These are phyloP conservation scores for Boletus rex-veris DNA, from an alignment of 768 basidiomycete genomes.

Conservation along the genomic window DNA sequence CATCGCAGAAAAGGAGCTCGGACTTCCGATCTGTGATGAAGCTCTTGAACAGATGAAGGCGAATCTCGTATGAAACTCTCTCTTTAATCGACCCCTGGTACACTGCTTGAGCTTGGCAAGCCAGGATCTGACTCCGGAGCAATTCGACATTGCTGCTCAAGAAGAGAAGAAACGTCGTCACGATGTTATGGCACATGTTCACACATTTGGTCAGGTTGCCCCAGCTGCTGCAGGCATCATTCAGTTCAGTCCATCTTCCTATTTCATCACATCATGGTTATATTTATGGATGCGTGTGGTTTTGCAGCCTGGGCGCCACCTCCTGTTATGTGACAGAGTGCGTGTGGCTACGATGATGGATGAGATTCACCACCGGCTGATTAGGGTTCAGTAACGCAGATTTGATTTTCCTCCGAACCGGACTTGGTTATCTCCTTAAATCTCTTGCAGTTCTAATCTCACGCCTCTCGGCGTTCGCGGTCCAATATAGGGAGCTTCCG, in stretches of 20 bases:
- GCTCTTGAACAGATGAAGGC: conserved; percentile 93
- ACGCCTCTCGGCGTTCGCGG: conserved; percentile 80
- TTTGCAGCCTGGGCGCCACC: conserved; percentile 81
- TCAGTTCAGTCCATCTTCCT: conserved; percentile 52
- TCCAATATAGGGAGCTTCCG: conserved; percentile 81
- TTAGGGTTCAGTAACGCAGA: conserved; percentile 79
- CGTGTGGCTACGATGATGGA: conserved; percentile 27
- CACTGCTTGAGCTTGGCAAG: conserved; percentile 6
- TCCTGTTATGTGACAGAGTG: conserved; percentile 99
- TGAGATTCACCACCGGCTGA: conserved; percentile 11
- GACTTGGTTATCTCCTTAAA: conserved; percentile 75
- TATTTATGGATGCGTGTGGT: conserved; percentile 9
- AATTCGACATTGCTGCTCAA: conserved; percentile 86
- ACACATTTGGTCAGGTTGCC: conserved; percentile 92
- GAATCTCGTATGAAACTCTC: conserved; percentile 60
- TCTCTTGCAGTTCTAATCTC: conserved; percentile 91
- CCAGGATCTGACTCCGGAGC: conserved; percentile 79
- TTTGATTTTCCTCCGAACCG: conserved; percentile 91
- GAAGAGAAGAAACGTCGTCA: conserved; percentile 98
- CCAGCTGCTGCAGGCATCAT: conserved; percentile 96
- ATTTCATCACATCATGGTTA: conserved; percentile 5
- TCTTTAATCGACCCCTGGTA: background rate
- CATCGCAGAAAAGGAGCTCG: conserved; percentile 93
- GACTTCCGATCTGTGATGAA: conserved; percentile 81
- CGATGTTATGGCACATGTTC: conserved; percentile 99